Evolutionary conservation across 345 rosid genomes (phyloP), one percentile per base, ranked within the genome.

Genomic region (Reutealis trisperma): DNA sequence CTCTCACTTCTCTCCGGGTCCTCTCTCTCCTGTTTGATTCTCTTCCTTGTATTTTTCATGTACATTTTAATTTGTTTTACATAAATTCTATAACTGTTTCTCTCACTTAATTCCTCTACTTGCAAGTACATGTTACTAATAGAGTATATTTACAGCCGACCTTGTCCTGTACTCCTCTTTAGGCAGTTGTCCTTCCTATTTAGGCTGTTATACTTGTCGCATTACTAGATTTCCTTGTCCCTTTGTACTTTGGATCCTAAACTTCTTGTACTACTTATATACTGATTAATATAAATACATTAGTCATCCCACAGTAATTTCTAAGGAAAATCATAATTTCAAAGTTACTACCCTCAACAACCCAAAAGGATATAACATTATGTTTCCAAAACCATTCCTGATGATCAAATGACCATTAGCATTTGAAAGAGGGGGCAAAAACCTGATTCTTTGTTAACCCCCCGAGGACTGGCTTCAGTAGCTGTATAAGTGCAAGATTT

Each of bases 391-490:
- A 65, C 70, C 57, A 45, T 49, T 69, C 63, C 44, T 25, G 57
- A 58, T 34, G 55, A 59, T 52, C 57, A 30, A 59, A 63, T 30
- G 54, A 71, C 25, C 42, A 49, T 54, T 42, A 73, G 45, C 58
- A 80, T 60, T 62, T 14, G 61, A 19, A 75, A 61, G 54, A 60
- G 78, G 78, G 72, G 62, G 37, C 30, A n/a, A 14, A 68, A 68
- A 89, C 91, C 92, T 86, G 89, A 77, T 73, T 88, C 83, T 73
- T 78, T 86, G 54, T 72, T 80, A 80, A 49, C 63, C 72, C 77
- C 83, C 67, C 9, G 75, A 60, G 72, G 63, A 66, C 73, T 58
- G 58, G 83, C 85, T 62, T 72, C 77, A 14, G 83, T 67, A 58
- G 45, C 77, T 79, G 72, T 81, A 80, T 83, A 68, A 75, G 70